A percentile compares a stretch with the other conserved stretches of the same genome.
phyloP scores from a whole-genome alignment of 805 yeast species.

The Wickerhamiella bombiphila region DNA sequence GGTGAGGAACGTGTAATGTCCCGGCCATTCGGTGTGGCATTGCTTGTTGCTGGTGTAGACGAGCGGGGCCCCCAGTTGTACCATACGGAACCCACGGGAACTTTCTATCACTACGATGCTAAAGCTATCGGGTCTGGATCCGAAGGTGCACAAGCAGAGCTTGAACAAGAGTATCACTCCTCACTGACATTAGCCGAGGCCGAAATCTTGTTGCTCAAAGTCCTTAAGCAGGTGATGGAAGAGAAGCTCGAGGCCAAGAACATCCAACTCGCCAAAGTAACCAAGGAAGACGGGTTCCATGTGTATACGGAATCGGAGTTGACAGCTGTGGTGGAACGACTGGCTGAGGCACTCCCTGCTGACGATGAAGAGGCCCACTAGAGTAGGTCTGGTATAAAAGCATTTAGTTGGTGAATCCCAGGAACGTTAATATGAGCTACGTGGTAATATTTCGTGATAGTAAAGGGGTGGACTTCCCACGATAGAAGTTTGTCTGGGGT shows the following conservation, averaged over 20 bases:
- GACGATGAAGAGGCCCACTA: background rate
- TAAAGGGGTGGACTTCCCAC: too few species aligned
- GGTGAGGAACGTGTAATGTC: constrained; percentile 94
- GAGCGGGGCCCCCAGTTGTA: constrained; percentile 89
- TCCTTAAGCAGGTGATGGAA: constrained; percentile 96
- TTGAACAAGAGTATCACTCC: constrained; percentile 85
- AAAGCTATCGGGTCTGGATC: constrained; percentile 98
- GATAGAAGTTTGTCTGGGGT: too few species aligned
- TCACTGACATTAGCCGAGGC: constrained; percentile 87
- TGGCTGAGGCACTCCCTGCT: constrained; percentile 35
- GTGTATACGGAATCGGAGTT: constrained; percentile 74
- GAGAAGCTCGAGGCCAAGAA: constrained; percentile 90
- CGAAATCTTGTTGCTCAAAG: constrained; percentile 73
- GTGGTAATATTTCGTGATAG: too few species aligned
- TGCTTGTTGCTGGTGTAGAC: constrained; percentile 89
- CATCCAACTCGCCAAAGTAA: constrained; percentile 89
- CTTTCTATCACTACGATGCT: constrained; percentile 94
- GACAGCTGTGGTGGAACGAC: constrained; percentile 58
- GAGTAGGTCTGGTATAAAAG: too few species aligned
- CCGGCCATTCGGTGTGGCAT: constrained; percentile 97
- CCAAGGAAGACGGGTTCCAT: constrained; percentile 71
- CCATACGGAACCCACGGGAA: constrained; percentile 99
- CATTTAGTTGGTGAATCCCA: too few species aligned
- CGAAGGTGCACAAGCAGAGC: constrained; percentile 97
- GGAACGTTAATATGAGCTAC: too few species aligned